Base-by-base conservation (phyloP, 1,139 yeast species). In the Hyphopichia wangnamkhiaoensis region DNA sequence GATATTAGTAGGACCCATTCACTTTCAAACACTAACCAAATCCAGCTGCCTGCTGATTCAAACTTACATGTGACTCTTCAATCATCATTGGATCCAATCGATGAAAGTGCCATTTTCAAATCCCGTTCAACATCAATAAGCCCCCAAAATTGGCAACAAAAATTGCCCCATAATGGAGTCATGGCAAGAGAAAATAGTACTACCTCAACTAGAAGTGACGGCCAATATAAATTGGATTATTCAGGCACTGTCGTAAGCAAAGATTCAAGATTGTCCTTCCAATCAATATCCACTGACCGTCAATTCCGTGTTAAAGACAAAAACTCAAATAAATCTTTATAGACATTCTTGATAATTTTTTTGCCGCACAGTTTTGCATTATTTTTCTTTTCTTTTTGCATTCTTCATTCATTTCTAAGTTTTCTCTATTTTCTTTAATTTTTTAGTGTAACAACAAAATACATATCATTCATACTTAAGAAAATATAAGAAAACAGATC, bases 181-280 rank as follows among this genome's bases (percentile, higher is more conserved):
- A 16, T 28, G 12, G 5, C 30, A 5, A 5, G 18, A 5, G 9
- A 27, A 13, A 9, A 28, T 6, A 28, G 20, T 16, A n/a, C 8
- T 16, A 5, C 9, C 12, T 28, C 31, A 17, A 16, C 17, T 7
- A 21, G 27, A 24, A 17, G 16, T 13, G 26, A 15, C 6, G 28
- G 23, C 4, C 28, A 24, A 17, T 12, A 14, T 16, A 9, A 18
- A 5, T 4, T 33, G 9, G 12, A 12, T 9, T 33, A 33, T 14
- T 23, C 35, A 2, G 24, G 28, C 12, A 33, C 35, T 9, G n/a
- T 33, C 7, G 7, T 33, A 3, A 33, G 35, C 18, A 24, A 33
- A 25, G 30, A 23, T 5, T 33, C 35, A 7, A 25, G n/a, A 9
- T 16, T 21, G 25, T 33, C 35, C 15, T 33, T 23, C 16, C 13